A percentile compares a stretch with the other conserved stretches of the same genome.
Conservation (phyloP, 2,329 filamentous ascomycete species). For the Fusarium floridanum region DNA sequence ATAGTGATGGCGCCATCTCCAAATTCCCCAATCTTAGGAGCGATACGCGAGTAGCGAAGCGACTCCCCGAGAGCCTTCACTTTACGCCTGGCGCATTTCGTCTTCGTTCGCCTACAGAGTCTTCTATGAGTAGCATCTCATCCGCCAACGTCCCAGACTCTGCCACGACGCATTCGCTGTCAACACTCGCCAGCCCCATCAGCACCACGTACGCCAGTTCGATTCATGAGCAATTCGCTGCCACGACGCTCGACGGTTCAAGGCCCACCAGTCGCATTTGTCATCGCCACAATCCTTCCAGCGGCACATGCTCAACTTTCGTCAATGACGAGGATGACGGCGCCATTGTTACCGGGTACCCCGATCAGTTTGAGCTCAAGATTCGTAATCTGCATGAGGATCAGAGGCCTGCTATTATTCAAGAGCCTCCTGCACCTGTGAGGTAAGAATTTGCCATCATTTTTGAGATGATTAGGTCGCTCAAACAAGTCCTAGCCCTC, state of each 20-base stretch:
- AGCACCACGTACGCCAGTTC: conserved; percentile 54
- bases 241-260: conserved; percentile 41
- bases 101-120: conserved; percentile 53
- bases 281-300: conserved; percentile 52
- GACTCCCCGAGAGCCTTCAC: conserved; percentile 50
- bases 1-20: conserved; percentile 13
- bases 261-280: conserved; percentile 46
- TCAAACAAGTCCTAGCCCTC: conserved; percentile 27
- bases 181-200: conserved; percentile 52
- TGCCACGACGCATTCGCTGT: conserved; percentile 54
- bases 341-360: conserved; percentile 43
- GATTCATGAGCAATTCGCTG: conserved; percentile 50
- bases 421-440: conserved; percentile 21
- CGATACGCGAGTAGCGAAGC: conserved; percentile 32
- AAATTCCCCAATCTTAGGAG: conserved; percentile 37
- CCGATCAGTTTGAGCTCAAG: conserved; percentile 44
- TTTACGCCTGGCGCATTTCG: conserved; percentile 46
- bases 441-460: conserved; percentile 20
- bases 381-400: conserved; percentile 33
- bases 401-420: not conserved
- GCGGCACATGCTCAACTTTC: conserved; percentile 55
- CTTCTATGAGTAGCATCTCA: conserved; percentile 55
- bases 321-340: conserved; percentile 54
- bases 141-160: conserved; percentile 55
- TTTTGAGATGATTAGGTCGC: not conserved